Evolutionary conservation across 768 basidiomycete species (phyloP).

Genomic region (Phaffia australis): DNA sequence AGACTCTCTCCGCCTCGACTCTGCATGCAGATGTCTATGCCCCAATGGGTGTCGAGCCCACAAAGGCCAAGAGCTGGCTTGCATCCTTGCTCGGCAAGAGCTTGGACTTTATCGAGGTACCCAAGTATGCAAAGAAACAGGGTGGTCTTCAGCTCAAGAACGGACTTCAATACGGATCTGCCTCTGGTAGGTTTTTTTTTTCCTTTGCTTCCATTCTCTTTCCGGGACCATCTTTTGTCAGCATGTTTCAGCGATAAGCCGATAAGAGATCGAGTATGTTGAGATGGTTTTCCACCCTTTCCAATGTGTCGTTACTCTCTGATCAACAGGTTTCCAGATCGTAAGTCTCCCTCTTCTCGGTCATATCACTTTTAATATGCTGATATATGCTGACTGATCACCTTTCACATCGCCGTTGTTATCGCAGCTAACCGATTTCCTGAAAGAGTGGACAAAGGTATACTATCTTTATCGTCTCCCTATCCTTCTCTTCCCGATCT

Average conservation of each 20-base stretch:
- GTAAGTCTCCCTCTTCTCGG: too few species aligned
- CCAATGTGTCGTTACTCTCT: too few species aligned
- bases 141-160: slow-evolving; percentile 46
- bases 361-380: too few species aligned
- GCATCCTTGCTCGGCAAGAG: slow-evolving; percentile 32
- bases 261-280: too few species aligned
- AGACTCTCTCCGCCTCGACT: slow-evolving; percentile 49
- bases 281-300: too few species aligned
- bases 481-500: background rate
- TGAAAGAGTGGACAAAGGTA: background rate
- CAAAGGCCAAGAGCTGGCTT: slow-evolving; percentile 30
- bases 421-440: too few species aligned
- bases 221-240: background rate
- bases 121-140: slow-evolving; percentile 47
- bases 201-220: background rate
- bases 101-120: slow-evolving; percentile 42
- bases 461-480: background rate
- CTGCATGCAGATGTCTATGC: slow-evolving; percentile 46
- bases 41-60: slow-evolving; percentile 36
- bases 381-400: too few species aligned
- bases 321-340: too few species aligned
- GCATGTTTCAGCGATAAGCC: background rate
- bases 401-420: too few species aligned
- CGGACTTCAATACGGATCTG: slow-evolving; percentile 57
- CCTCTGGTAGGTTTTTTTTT: background rate